These are phyloP conservation scores for Hordeum marinum DNA, from an alignment of 176 grass and related monocot species.

Conservation along the genomic window DNA sequence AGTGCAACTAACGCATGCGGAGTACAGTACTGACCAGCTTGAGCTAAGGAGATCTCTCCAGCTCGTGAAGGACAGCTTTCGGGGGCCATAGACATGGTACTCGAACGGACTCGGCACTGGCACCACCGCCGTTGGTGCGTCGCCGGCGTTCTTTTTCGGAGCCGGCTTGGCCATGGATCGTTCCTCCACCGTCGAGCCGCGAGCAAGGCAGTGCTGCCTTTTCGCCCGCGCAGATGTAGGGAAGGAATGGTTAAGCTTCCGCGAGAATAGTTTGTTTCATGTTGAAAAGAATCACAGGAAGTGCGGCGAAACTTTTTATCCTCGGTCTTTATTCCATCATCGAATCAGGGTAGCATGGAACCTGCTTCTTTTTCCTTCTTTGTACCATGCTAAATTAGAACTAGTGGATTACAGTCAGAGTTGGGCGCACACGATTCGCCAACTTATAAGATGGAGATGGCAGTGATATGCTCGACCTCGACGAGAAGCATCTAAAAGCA, in stretches of 20 bases:
- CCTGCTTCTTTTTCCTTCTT: slow-evolving; percentile 18
- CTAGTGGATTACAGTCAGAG: not conserved
- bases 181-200: not conserved
- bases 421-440: not conserved
- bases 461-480: not conserved
- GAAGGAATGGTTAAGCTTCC: not conserved
- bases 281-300: slow-evolving; percentile 36
- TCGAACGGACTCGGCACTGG: slow-evolving; percentile 33
- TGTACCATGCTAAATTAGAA: not conserved
- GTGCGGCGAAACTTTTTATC: slow-evolving; percentile 24
- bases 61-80: slow-evolving; percentile 52
- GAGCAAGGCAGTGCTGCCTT: not conserved
- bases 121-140: not conserved
- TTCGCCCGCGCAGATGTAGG: not conserved
- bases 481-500: not conserved
- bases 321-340: not conserved
- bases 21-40: slow-evolving; percentile 44
- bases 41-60: slow-evolving; percentile 77
- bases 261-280: not conserved
- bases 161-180: slow-evolving; percentile 13
- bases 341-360: slow-evolving; percentile 13
- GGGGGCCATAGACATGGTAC: slow-evolving; percentile 63
- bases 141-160: slow-evolving; percentile 6
- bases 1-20: not conserved
- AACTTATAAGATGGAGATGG: not conserved